Evolutionary conservation across 768 basidiomycete genomes (phyloP).

Genomic region (Boletus pseudo-olivaceus): DNA sequence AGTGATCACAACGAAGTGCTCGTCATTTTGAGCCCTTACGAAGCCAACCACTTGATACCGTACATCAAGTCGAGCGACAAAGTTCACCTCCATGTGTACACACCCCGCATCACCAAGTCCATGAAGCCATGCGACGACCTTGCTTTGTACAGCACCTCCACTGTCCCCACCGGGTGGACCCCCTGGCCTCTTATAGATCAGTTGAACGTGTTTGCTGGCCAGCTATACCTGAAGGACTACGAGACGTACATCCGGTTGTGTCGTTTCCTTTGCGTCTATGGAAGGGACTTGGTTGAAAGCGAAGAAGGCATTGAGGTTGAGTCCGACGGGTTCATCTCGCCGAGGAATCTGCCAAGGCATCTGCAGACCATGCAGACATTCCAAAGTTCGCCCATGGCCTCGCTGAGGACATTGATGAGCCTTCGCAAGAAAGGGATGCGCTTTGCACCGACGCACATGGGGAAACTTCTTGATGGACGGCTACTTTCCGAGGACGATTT

Average conservation of each 20-base stretch:
- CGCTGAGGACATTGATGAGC: conserved; percentile 17
- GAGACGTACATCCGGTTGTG: background rate
- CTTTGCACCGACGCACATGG: conserved; percentile 40
- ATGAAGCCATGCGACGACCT: conserved; percentile 39
- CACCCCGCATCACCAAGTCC: conserved; percentile 34
- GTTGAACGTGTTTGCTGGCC: background rate
- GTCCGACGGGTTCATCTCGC: conserved; percentile 21
- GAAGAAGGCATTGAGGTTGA: conserved; percentile 5
- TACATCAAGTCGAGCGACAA: conserved; percentile 29
- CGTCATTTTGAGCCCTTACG: conserved; percentile 39
- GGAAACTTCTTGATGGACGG: conserved; percentile 35
- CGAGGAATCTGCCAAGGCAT: conserved; percentile 9
- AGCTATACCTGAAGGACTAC: background rate
- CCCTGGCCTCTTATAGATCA: background rate
- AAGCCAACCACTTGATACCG: conserved; percentile 38
- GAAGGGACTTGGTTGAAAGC: conserved; percentile 10
- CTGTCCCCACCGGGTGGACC: background rate
- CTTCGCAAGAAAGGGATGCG: conserved; percentile 39
- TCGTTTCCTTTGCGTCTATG: conserved; percentile 2
- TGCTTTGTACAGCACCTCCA: conserved; percentile 9
- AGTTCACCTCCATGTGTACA: conserved; percentile 42
- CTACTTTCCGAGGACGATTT: conserved; percentile 17
- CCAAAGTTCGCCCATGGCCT: conserved; percentile 33
- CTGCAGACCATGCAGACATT: conserved; percentile 23
- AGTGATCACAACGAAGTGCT: background rate